Evolutionary conservation across 208 protist species (phyloP).

Genomic region (Acanthamoeba healyi): DNA sequence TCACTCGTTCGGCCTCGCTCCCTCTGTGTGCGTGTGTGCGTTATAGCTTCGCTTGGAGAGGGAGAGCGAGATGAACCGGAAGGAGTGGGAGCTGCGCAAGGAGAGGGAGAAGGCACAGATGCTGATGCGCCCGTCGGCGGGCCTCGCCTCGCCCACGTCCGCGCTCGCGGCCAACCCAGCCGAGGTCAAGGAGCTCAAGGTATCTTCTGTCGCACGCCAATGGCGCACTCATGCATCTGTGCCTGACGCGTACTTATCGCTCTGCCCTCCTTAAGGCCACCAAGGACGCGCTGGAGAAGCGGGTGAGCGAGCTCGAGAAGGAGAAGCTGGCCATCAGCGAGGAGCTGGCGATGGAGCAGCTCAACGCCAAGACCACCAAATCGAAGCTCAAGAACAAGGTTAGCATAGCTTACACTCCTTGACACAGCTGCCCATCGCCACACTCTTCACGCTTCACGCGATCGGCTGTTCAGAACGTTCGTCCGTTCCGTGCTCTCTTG

Average conservation of each 20-base stretch:
- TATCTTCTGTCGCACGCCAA: too few relatives aligned
- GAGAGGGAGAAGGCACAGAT: conserved; percentile 26
- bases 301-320: conserved; percentile 15
- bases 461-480: too few relatives aligned
- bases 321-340: not conserved
- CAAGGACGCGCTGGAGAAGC: conserved; percentile 26
- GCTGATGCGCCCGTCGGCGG: not conserved
- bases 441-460: too few relatives aligned
- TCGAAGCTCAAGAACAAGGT: not conserved
- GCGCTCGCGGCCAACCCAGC: not conserved
- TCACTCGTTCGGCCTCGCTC: not conserved
- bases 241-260: too few relatives aligned
- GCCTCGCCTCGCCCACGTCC: not conserved
- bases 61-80: conserved; percentile 13
- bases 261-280: not conserved
- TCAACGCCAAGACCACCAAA: conserved; percentile 9
- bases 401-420: too few relatives aligned
- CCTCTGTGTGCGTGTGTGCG: not conserved
- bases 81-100: conserved; percentile 22
- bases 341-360: not conserved
- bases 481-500: too few relatives aligned
- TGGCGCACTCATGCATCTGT: too few relatives aligned
- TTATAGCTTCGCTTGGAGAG: not conserved
- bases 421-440: too few relatives aligned
- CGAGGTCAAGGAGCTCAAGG: conserved; percentile 24